Base-by-base conservation (phyloP, 306 rosid species). In the Cucumis melo region DNA sequence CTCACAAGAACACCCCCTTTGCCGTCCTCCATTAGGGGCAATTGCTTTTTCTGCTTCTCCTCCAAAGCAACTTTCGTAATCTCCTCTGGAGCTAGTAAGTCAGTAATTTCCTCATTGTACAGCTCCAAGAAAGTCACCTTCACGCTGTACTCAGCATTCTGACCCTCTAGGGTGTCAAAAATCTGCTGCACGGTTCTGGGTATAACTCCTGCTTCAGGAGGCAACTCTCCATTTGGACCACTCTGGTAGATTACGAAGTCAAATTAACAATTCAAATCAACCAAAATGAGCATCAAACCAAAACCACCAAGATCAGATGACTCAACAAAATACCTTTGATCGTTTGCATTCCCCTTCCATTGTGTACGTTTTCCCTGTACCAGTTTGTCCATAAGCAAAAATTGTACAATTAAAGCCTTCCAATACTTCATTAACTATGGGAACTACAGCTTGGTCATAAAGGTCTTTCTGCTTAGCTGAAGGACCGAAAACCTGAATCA, bases 321-420 rank as follows among this genome's bases (percentile, higher is more conserved):
- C 53, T 10, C 36, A 29, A 29, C 20, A 41, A 14, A 61, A 17
- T 84, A 93, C 98, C 98, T 89, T 91, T 10, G 98, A 54, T 82
- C 87, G 88, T 83, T 93, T 93, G 82, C 92, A 91, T 77, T 93
- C 98, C 50, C 98, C 98, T 84, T 93, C 98, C 98, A 93, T 93
- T 0, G 98, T 93, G 80, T 84, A 91, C 0, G 98, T 93, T 84
- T 93, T 93, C 12, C 98, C 97, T 0, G 97, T 93, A 66, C 98
- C 98, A 16, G 98, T 93, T 86, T 93, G 98, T 55, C 98, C 98
- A 77, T 93, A 89, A 0, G 97, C 98, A 77, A 93, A 91, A 73
- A 93, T 91, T 36, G 98, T 93, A 76, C 98, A 93, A 77, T 93
- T 91, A 61, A 93, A 93, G 1, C 98, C 97, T 77, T 93, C 98